Evolutionary conservation across 352 stramenopile genomes (phyloP), one percentile per base, ranked within the genome.

Genomic region (Phytophthora tentaculata): DNA sequence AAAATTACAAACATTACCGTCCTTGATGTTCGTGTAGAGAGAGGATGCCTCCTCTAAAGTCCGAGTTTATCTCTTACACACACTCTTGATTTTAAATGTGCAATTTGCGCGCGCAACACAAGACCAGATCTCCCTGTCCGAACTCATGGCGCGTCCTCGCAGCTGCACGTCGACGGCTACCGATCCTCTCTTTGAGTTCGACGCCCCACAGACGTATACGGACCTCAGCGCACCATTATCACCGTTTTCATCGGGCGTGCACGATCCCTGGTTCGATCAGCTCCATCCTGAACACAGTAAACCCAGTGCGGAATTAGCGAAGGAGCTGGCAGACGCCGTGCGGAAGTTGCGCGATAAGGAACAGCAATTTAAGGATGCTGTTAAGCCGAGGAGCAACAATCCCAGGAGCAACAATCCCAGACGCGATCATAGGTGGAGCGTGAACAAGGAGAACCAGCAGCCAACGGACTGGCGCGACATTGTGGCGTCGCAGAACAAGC

Each of bases 111-210:
- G 39, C 39, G 39, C 39, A 39, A 4, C 2, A 32, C 28, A 8
- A 32, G 4, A 32, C 5, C 10, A 14, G 32, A 39, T 35, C 29
- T 35, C 29, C 29, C 12, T 28, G 58, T 45, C 35, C 32, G 47
- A 35, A 56, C 10, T 37, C 29, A 73, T 75, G 66, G 28, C 48
- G 44, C 65, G 51, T 2, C 1, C 45, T 37, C 8, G 4, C 28
- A 13, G 28, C 52, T 62, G 43, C 12, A 4, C 54, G 17, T 47
- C 55, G 32, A 16, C 49, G 47, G 16, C 53, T 3, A 57, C 92
- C 12, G 83, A 92, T 64, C 56, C 76, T 50, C 73, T 90, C 16
- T 94, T 92, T 68, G 86, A 90, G 73, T 94, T 94, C 54, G 86
- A 92, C 61, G 83, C 80, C 32, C 79, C 86, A 44, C 79, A 84